Conservation (phyloP, 441 rosid genomes). For the Macaranga tanarius region DNA sequence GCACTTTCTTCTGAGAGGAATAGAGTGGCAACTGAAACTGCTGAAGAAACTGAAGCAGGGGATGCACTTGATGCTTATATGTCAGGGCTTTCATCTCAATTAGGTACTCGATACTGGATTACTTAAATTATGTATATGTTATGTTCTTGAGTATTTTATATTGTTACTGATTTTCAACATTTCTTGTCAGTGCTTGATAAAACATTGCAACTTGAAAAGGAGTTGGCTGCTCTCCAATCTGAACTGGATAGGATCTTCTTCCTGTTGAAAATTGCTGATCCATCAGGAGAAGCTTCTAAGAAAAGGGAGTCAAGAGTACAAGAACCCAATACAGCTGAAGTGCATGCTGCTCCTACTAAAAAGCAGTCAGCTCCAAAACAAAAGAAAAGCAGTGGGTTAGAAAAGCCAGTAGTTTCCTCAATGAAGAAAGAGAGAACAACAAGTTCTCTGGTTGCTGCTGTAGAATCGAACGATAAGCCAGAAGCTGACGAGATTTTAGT, state of each 20-base stretch:
- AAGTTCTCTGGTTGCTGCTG: slow-evolving; percentile 23
- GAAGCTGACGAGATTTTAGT: slow-evolving; percentile 39
- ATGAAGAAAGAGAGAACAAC: slow-evolving; percentile 32
- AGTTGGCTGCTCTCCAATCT: slow-evolving; percentile 63
- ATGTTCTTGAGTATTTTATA: neutral
- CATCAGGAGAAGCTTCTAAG: slow-evolving; percentile 75
- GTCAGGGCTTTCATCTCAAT: slow-evolving; percentile 86
- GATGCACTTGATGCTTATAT: slow-evolving; percentile 92
- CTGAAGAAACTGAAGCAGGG: slow-evolving; percentile 52
- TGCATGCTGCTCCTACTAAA: slow-evolving; percentile 31
- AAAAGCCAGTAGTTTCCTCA: slow-evolving; percentile 34
- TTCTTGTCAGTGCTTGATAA: slow-evolving; percentile 64
- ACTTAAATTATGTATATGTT: neutral
- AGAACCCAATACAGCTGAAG: slow-evolving; percentile 35
- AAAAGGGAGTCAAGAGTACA: slow-evolving; percentile 53
- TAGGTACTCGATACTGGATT: slow-evolving; percentile 46
- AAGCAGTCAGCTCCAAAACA: slow-evolving; percentile 36
- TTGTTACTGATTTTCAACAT: slow-evolving; percentile 23
- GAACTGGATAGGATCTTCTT: slow-evolving; percentile 68
- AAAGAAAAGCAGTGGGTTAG: slow-evolving; percentile 30
- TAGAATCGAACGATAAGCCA: slow-evolving; percentile 32
- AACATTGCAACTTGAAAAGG: slow-evolving; percentile 61
- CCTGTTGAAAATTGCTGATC: slow-evolving; percentile 91
- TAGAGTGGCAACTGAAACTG: slow-evolving; percentile 50
- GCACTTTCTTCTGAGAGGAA: slow-evolving; percentile 60